phyloP scores from a whole-genome alignment of 208 protist genomes.

The Leishmania aethiopica region DNA sequence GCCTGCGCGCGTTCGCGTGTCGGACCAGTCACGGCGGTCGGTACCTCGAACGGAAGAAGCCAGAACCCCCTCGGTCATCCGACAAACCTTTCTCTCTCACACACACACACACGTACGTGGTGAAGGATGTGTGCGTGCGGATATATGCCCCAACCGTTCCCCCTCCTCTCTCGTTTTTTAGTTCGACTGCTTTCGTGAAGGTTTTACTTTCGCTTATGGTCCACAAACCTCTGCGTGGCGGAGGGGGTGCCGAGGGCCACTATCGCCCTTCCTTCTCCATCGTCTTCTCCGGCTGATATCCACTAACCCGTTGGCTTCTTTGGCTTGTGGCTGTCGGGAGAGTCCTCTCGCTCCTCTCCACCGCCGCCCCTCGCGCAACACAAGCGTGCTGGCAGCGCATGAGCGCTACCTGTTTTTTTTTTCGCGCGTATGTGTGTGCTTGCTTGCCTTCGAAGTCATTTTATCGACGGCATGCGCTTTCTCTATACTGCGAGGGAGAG shows the following conservation, averaged over 20 bases:
- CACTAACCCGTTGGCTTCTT: no score
- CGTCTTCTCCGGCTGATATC: no score
- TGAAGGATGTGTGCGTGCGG: neutral
- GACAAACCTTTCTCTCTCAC: neutral
- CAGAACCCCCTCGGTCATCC: neutral
- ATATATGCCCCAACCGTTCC: neutral
- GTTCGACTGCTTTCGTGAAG: neutral
- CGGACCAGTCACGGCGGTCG: neutral
- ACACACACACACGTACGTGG: neutral
- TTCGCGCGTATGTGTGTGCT: neutral
- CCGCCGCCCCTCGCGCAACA: no score
- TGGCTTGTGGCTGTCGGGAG: no score
- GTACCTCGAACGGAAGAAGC: neutral
- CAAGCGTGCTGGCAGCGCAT: no score
- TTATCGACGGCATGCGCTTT: neutral
- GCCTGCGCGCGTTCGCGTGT: neutral
- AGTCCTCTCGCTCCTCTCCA: no score
- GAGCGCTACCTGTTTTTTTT: neutral
- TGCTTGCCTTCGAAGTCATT: no score
- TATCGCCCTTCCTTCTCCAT: no score
- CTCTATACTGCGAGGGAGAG: neutral
- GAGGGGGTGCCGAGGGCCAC: no score
- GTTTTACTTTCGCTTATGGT: no score
- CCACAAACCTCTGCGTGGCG: no score
- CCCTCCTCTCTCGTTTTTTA: neutral